Evolutionary conservation across 352 stramenopile species (phyloP).

Genomic region (Globisporangium echinulatum): DNA sequence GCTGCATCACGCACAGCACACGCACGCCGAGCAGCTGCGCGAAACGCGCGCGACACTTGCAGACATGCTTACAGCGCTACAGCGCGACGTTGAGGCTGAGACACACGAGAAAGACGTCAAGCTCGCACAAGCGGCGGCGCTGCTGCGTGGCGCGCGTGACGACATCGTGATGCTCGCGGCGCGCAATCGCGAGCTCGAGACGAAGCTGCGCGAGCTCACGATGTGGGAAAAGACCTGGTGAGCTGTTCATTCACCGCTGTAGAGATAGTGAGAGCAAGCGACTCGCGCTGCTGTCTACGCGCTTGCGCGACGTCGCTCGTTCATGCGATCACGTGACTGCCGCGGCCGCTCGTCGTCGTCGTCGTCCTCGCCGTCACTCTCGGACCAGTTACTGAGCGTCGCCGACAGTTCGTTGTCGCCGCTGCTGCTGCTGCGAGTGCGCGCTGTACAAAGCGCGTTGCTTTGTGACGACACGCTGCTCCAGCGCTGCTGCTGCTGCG

Average conservation of each 20-base stretch:
- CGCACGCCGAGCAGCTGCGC: slow-evolving; percentile 49
- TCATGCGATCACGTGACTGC: no score
- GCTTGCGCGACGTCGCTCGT: no score
- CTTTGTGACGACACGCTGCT: slow-evolving; percentile 7
- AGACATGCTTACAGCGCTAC: slow-evolving; percentile 42
- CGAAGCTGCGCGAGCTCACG: slow-evolving; percentile 30
- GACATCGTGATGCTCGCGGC: slow-evolving; percentile 51
- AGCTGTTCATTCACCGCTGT: background rate
- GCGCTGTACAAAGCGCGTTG: background rate
- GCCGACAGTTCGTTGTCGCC: slow-evolving; percentile 1
- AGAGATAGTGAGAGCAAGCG: no score
- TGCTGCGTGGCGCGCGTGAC: slow-evolving; percentile 53
- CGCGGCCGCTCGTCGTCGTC: background rate
- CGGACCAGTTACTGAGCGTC: slow-evolving; percentile 1
- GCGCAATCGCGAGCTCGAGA: slow-evolving; percentile 55
- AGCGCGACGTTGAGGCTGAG: slow-evolving; percentile 43
- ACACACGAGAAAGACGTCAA: slow-evolving; percentile 42
- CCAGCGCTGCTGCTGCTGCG: slow-evolving; percentile 1
- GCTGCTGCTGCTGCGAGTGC: background rate
- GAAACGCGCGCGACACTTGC: slow-evolving; percentile 38
- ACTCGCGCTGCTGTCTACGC: no score
- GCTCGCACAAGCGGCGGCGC: slow-evolving; percentile 34
- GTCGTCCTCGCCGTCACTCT: background rate
- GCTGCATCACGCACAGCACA: slow-evolving; percentile 44
- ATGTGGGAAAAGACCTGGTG: slow-evolving; percentile 33